A percentile compares a stretch with the other conserved stretches of the same genome.
These are phyloP conservation scores for Hypoxylon lienhwacheense DNA, from an alignment of 495 filamentous ascomycete species.

Conservation along the genomic window DNA sequence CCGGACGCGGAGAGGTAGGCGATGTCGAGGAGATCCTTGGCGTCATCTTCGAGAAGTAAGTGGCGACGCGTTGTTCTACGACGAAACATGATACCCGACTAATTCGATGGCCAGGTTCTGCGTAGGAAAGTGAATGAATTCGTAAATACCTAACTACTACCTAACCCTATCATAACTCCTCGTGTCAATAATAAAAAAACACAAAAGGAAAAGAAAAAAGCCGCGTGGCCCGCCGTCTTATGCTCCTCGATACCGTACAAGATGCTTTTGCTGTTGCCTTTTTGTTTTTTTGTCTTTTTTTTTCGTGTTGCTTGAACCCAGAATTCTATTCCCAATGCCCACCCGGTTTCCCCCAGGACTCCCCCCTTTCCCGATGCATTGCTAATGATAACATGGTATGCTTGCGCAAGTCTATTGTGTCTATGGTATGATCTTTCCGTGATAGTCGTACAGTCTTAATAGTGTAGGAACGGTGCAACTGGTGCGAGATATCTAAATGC, in stretches of 20 bases:
- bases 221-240: conserved; percentile 16
- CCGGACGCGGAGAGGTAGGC: conserved; percentile 79
- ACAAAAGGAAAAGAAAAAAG: too few species aligned
- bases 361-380: too few species aligned
- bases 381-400: conserved; percentile 24
- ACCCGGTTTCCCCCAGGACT: too few species aligned
- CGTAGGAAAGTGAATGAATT: conserved; percentile 43
- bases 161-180: too few species aligned
- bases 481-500: conserved; percentile 27
- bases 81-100: conserved; percentile 5
- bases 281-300: background rate
- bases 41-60: conserved; percentile 94
- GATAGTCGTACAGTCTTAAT: conserved; percentile 31
- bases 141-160: too few species aligned
- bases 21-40: conserved; percentile 97
- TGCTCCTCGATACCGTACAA: conserved; percentile 11
- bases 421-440: conserved; percentile 26
- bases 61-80: conserved; percentile 3
- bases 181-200: too few species aligned
- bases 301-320: background rate
- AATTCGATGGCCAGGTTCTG: conserved; percentile 42
- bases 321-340: conserved; percentile 1
- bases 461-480: conserved; percentile 22
- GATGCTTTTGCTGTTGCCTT: too few species aligned
- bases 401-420: conserved; percentile 16